Base-by-base conservation (phyloP, 208 protist species). In the Sergeia podlipaevii region DNA sequence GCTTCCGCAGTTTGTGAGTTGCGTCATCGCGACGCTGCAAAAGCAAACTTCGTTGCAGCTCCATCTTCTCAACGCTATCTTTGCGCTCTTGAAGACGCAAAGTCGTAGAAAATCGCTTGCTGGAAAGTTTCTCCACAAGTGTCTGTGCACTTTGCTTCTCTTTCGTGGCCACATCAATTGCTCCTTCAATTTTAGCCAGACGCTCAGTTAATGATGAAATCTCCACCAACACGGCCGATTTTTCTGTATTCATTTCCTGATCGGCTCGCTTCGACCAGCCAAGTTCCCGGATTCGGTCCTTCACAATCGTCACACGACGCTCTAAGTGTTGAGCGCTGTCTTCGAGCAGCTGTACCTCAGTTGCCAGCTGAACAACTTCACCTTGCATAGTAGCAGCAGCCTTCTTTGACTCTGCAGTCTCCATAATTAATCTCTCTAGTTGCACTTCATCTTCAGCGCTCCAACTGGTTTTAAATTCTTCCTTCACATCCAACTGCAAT, bases 1-100 rank as follows among this genome's bases (percentile, higher is more conserved):
- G 77, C 53, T 96, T 74, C 6, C 89, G 78, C 26, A 99, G 93
- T 70, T 98, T 96, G 20, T 82, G 51, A 18, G 77, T 49, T 24
- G 76, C 72, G 30, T 98, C 91, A 24, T 98, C 95, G 18, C 77
- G 65, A 15, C 87, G 80, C 49, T 91, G 77, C 27, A 89, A 17
- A 28, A 91, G 73, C 43, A 92, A 60, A 29, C 52, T 78, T 18
- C 79, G 79, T 41, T 93, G 71, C 41, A 77, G 63, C 44, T 89
- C 75, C 4, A 57, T 69, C 46, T 60, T 67, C 47, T 86, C 80
- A 20, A 89, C 65, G 39, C 67, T 18, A 23, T 82, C 85, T 45
- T 78, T 81, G 10, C 67, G 58, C 48, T 90, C 76, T 60, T 91
- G 74, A n/a, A 78, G 42, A 17, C 53, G 70, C 20, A 63, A 61